These are phyloP conservation scores for Mortierella claussenii DNA, from an alignment of 192 early-diverging fungal genomes.

Conservation along the genomic window DNA sequence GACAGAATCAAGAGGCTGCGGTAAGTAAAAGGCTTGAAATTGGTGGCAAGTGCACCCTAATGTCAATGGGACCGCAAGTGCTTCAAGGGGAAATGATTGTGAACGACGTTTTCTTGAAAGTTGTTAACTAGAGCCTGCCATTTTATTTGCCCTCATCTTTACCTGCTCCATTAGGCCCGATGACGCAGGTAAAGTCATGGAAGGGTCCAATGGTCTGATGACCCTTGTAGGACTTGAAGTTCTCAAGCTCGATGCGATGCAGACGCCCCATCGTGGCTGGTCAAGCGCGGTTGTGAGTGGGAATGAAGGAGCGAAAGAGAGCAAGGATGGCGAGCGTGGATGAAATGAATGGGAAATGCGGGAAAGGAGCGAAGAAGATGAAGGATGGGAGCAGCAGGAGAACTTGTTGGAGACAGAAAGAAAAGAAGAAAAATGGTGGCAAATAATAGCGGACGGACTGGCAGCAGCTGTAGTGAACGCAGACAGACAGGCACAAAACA, in stretches of 20 bases:
- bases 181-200: conserved; percentile 92
- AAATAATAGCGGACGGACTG: not conserved
- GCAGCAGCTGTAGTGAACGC: too few relatives aligned
- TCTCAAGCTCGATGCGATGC: conserved; percentile 89
- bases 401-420: not conserved
- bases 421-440: conserved; percentile 15
- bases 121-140: too few relatives aligned
- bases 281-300: not conserved
- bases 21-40: too few relatives aligned
- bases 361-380: not conserved
- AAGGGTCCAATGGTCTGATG: conserved; percentile 95
- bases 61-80: too few relatives aligned
- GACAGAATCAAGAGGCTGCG: too few relatives aligned
- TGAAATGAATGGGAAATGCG: not conserved
- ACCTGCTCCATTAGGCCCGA: conserved; percentile 98
- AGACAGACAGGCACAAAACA: too few relatives aligned
- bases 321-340: not conserved
- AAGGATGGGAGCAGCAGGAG: not conserved
- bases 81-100: too few relatives aligned
- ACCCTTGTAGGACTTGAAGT: conserved; percentile 99
- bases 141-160: not conserved
- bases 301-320: not conserved
- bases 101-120: too few relatives aligned
- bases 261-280: conserved; percentile 76
- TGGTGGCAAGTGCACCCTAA: conserved; percentile 44